Base-by-base conservation (phyloP, 2,329 filamentous ascomycete genomes). In the Penicillium expansum region DNA sequence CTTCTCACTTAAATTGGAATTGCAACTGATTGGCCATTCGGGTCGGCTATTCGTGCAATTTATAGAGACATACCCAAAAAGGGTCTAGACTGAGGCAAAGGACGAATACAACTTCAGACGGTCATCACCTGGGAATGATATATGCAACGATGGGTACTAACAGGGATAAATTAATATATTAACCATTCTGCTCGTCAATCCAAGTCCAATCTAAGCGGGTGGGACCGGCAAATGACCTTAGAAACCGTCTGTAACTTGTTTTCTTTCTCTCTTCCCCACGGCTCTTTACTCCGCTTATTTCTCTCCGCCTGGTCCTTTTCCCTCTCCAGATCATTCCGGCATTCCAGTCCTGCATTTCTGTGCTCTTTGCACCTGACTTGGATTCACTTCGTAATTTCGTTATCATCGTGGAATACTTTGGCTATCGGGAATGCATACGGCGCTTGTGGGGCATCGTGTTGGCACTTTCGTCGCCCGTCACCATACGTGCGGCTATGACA, bases 321-420 rank as follows among this genome's bases (percentile, higher is more conserved):
- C 11, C 33, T 30, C 32, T 32, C 22, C 38, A 33, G 20, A 44
- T 49, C 13, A 50, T 32, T 47, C 22, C 41, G 30, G 11, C 39
- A 52, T 35, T 51, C 56, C 38, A 35, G 35, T 47, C 56, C 43
- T 55, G n/a, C 39, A 44, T 48, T 48, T 48, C 13, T 22, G 13
- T 47, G 13, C 50, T 37, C 49, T 35, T 20, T 47, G 44, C 27
- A 39, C 50, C 38, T 48, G 10, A 43, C 24, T 49, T 41, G 11
- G 0, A 29, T 14, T 37, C 16, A 14, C 9, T 44, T 27, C 45
- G 22, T 5, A 41, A 22, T n/a, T 22, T 10, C 14, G 35, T 22
- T 22, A 10, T 18, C n/a, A 10, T 35, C 16, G 27, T 47, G 30
- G 29, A 52, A 22, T 38, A 49, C 24, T 11, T 35, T 14, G 49